Conservation (phyloP, 768 basidiomycete genomes). For the Lepiota brunneoincarnata region DNA sequence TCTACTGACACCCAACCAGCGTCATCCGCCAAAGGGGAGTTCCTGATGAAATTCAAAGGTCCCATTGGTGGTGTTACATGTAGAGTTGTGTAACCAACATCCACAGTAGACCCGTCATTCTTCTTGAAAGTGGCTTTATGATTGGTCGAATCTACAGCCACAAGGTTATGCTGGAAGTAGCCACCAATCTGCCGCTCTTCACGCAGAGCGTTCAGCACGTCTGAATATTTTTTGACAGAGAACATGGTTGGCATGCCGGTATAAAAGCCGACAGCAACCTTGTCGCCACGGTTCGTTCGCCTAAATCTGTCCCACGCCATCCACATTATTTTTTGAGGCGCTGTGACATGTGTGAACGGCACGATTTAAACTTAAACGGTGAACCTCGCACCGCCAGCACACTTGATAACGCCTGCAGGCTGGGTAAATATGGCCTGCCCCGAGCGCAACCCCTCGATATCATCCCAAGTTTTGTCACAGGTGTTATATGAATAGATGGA, state of each 20-base stretch:
- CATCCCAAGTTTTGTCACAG: conserved; percentile 85
- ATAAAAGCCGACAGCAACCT: conserved; percentile 73
- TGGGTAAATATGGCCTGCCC: conserved; percentile 95
- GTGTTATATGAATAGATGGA: conserved; percentile 91
- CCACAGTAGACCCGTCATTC: conserved; percentile 62
- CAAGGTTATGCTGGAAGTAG: conserved; percentile 80
- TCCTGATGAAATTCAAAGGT: conserved; percentile 76
- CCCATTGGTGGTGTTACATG: conserved; percentile 95
- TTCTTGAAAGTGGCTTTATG: conserved; percentile 85
- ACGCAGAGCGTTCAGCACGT: conserved; percentile 77
- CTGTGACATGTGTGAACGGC: conserved; percentile 30
- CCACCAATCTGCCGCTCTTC: conserved; percentile 78
- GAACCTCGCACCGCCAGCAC: conserved; percentile 68
- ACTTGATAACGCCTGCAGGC: conserved; percentile 90
- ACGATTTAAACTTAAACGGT: neutral
- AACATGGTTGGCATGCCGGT: conserved; percentile 97
- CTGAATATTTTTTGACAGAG: conserved; percentile 92
- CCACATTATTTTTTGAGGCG: conserved; percentile 95
- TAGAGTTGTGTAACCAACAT: conserved; percentile 77
- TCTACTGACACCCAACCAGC: conserved; percentile 91
- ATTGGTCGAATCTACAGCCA: conserved; percentile 65
- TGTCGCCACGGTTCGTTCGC: conserved; percentile 52
- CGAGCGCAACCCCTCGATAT: conserved; percentile 70
- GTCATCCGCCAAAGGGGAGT: conserved; percentile 73
- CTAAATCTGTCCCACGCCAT: conserved; percentile 88